Conservation (phyloP, 306 rosid genomes). For the Begonia masoniana region DNA sequence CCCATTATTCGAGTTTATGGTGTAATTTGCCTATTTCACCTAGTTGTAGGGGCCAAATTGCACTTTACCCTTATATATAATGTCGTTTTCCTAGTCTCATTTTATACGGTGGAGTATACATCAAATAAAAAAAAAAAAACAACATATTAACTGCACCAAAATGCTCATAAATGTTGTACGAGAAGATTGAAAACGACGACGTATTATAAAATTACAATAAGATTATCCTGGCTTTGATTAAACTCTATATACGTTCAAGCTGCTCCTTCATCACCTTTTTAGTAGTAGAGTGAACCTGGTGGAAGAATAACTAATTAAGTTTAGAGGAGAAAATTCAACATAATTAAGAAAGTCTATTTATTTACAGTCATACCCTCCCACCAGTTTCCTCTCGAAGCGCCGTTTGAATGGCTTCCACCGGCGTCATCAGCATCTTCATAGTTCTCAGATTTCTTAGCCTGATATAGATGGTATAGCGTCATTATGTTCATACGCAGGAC, state of each 20-base stretch:
- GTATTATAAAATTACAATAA: too few relatives aligned
- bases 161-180: too few relatives aligned
- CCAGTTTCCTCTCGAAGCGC: constrained; percentile 82
- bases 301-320: not conserved
- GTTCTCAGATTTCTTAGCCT: constrained; percentile 47
- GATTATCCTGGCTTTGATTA: too few relatives aligned
- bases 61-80: too few relatives aligned
- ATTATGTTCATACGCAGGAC: too few relatives aligned
- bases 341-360: not conserved
- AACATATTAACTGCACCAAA: too few relatives aligned
- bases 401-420: constrained; percentile 34
- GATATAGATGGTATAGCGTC: not conserved
- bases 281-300: not conserved
- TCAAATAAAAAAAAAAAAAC: too few relatives aligned
- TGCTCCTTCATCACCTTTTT: not conserved
- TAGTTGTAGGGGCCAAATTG: too few relatives aligned
- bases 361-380: constrained; percentile 54
- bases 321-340: not conserved
- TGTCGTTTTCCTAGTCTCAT: constrained; percentile 14
- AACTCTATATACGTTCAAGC: not conserved
- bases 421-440: constrained; percentile 22
- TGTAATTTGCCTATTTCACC: too few relatives aligned
- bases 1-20: too few relatives aligned
- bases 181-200: too few relatives aligned
- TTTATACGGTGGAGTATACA: too few relatives aligned